These are phyloP conservation scores for Cutaneotrichosporon cutaneum DNA, from an alignment of 1,284 basidiomycete genomes.

Conservation along the genomic window DNA sequence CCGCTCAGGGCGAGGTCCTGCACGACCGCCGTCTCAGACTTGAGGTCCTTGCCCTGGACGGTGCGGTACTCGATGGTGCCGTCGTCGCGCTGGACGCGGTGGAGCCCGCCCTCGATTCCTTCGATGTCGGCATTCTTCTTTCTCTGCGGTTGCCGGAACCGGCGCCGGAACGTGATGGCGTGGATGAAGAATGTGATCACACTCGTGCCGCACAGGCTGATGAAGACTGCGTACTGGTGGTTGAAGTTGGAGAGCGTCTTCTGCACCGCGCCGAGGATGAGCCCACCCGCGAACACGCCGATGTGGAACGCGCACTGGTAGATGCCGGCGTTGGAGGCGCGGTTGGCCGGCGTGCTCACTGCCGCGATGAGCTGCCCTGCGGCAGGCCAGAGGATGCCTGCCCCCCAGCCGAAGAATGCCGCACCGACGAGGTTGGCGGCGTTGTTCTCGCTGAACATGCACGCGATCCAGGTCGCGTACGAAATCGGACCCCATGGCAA, in stretches of 20 bases:
- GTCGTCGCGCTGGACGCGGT: constrained; percentile 19
- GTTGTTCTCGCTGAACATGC: constrained; percentile 22
- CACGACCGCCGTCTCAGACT: constrained; percentile 20
- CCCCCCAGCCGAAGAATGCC: constrained; percentile 24
- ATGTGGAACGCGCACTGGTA: constrained; percentile 26
- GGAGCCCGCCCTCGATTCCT: background rate
- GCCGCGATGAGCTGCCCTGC: constrained; percentile 23
- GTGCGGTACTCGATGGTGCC: constrained; percentile 22
- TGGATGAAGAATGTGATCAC: constrained; percentile 19
- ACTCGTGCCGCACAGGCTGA: constrained; percentile 12
- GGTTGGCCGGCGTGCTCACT: constrained; percentile 21
- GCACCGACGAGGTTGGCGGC: constrained; percentile 23
- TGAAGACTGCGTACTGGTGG: constrained; percentile 26
- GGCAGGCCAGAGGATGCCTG: constrained; percentile 21
- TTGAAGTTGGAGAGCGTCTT: constrained; percentile 21
- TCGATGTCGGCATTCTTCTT: background rate
- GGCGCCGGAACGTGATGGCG: constrained; percentile 17
- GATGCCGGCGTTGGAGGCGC: constrained; percentile 24
- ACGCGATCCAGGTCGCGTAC: constrained; percentile 22
- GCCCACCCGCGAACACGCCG: constrained; percentile 19
- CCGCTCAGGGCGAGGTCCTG: constrained; percentile 20
- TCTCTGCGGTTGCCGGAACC: constrained; percentile 13
- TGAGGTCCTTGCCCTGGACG: constrained; percentile 10
- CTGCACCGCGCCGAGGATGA: constrained; percentile 22
- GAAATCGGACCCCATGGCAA: constrained; percentile 18